Base-by-base conservation (phyloP, 768 basidiomycete genomes). In the Fomitopsis serialis region DNA sequence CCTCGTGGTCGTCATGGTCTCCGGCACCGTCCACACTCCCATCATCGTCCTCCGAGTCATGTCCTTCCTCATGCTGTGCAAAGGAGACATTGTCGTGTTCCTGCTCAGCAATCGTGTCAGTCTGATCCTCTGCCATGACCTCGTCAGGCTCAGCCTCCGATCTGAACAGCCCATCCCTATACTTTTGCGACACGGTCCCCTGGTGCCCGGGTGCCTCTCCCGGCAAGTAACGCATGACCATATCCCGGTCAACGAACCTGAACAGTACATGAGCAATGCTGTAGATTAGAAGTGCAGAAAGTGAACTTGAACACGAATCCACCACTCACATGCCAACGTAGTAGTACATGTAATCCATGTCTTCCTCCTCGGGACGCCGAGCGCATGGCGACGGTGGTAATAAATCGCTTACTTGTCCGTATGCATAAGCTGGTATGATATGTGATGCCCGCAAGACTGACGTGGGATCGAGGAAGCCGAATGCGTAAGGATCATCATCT, bases 381-480 rank as follows among this genome's bases (percentile, higher is more conserved):
- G 45, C 19, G 49, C 63, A 32, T 17, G 56, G 43, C 0, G 55
- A 61, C 0, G 49, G 50, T 9, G 35, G 44, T 0, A 63, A 57
- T 0, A 57, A 43, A 0, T 57, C 55, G 2, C 8, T 25, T 12
- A 62, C 62, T 0, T 34, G 49, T 1, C 66, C 68, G 44, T 64
- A 53, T 3, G 27, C 27, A 46, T 75, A 79, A 0, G 62, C 72
- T 0, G 77, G 78, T 9, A 79, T 68, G 1, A 80, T 53, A 54
- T 80, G 77, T 1, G 57, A 63, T 0, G 62, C 71, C 0, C 71
- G 61, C 24, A 80, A 59, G 2, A 81, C 67, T 0, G 62, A 54
- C 0, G 53, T 51, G 0, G 79, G 79, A 56, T 80, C 68, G 0
- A 80, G 22, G 43, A 81, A 81, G 0, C 77, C 71, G 52, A 78